Base-by-base conservation (phyloP, 2,329 filamentous ascomycete species). In the Cordyceps cicadae region DNA sequence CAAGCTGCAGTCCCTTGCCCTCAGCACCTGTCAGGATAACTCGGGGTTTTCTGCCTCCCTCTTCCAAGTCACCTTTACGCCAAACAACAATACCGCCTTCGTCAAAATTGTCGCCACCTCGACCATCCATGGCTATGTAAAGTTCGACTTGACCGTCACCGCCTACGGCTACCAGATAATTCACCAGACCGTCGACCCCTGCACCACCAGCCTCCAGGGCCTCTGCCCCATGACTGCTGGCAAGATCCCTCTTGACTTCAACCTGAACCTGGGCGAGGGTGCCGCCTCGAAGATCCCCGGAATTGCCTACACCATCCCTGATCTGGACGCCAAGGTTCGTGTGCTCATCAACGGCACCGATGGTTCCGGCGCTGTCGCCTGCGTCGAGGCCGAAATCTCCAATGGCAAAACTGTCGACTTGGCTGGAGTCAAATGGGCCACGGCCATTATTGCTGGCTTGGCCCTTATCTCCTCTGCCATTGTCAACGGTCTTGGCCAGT, bases 391-490 rank as follows among this genome's bases (percentile, higher is more conserved):
- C 54, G 80, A 87, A 64, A 81, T 97, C 59, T 95, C 91, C 67
- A 97, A 97, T 73, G 90, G 90, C 63, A 90, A 96, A 76, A 96
- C 92, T 0, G 93, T 97, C 59, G 87, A 97, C 72, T 85, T 96
- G 68, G 80, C 90, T 64, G 91, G 87, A 63, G 92, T 97, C 46
- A 91, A 92, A 68, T 97, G 92, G 92, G 82, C 86, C 39, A 92
- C 92, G 26, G 93, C 93, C 61, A 81, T 95, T 66, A 92, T 97
- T 68, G 90, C 91, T 65, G 91, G 90, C 63, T 77, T 96, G 50
- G 92, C 89, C 66, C 80, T 97, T 53, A 80, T 92, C 55, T 88
- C 91, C 11, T 96, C 93, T 50, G 93, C 92, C 63, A 83, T 97
- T 65, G 90, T 93, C 37, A 96, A 92, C 29, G 92, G 92, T 39